These are phyloP conservation scores for Pilobolus umbonatus DNA, from an alignment of 192 early-diverging fungal genomes.

Conservation along the genomic window DNA sequence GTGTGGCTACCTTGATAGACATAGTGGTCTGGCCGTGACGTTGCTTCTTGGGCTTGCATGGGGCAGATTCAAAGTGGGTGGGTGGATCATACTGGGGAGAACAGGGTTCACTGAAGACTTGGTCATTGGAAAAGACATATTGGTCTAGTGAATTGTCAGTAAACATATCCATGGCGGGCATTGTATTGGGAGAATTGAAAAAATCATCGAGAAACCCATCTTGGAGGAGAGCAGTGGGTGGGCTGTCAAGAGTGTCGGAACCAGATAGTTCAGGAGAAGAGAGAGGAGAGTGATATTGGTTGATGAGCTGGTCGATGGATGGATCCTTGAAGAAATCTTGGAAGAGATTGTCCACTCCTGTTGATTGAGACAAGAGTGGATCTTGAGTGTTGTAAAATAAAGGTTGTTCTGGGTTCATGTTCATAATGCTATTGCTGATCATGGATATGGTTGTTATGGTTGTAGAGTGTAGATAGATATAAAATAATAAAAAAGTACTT, in stretches of 20 bases:
- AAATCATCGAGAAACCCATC: conserved; percentile 19
- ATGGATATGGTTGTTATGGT: no score
- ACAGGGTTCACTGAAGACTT: background rate
- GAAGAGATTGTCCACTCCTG: conserved; percentile 14
- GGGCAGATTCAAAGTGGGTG: background rate
- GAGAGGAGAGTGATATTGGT: conserved; percentile 8
- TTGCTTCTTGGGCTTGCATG: conserved; percentile 18
- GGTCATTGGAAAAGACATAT: conserved; percentile 12
- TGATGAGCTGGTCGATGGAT: conserved; percentile 20
- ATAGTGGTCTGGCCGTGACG: conserved; percentile 29
- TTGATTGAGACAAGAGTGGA: conserved; percentile 9
- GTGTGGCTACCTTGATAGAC: conserved; percentile 30
- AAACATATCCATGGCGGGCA: conserved; percentile 8
- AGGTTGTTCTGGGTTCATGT: conserved; percentile 14
- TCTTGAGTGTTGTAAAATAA: background rate
- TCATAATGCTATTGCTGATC: no score
- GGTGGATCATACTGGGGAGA: conserved; percentile 8
- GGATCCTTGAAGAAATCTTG: conserved; percentile 17
- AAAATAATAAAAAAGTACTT: no score
- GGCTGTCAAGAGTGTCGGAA: conserved; percentile 22
- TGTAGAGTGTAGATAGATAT: no score
- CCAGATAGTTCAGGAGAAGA: conserved; percentile 18
- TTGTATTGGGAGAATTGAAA: conserved; percentile 1
- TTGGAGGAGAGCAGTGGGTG: conserved; percentile 25
- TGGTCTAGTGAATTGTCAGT: conserved; percentile 14